Percentiles rank a stretch among this genome's conserved stretches.
Evolutionary conservation across 2,329 filamentous ascomycete species (phyloP).

Genomic region (Thelonectria rubi): DNA sequence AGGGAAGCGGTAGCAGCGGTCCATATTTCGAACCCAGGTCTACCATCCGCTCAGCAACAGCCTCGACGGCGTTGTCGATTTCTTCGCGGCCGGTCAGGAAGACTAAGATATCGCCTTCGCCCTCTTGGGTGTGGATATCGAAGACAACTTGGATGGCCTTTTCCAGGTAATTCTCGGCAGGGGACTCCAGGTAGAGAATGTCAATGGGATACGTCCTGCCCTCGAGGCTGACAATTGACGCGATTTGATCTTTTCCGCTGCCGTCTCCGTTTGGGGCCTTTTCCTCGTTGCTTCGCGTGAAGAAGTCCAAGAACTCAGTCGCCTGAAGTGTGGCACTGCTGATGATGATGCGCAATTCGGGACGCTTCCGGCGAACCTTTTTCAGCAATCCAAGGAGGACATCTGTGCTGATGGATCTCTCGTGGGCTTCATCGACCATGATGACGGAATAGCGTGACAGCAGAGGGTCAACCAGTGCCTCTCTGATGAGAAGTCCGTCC

Average conservation of each 20-base stretch:
- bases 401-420: slow-evolving; percentile 91
- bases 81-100: slow-evolving; percentile 95
- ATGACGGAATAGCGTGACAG: slow-evolving; percentile 92
- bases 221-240: slow-evolving; percentile 80
- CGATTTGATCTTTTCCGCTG: slow-evolving; percentile 44
- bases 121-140: slow-evolving; percentile 84
- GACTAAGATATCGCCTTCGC: slow-evolving; percentile 85
- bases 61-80: slow-evolving; percentile 84
- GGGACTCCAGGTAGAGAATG: slow-evolving; percentile 78
- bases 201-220: slow-evolving; percentile 91
- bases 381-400: slow-evolving; percentile 89
- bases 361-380: slow-evolving; percentile 83
- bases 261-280: slow-evolving; percentile 38
- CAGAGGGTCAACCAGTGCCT: slow-evolving; percentile 91
- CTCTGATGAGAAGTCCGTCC: slow-evolving; percentile 88
- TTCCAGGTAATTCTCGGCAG: slow-evolving; percentile 88
- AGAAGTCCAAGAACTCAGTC: slow-evolving; percentile 84
- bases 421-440: slow-evolving; percentile 98
- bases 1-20: slow-evolving; percentile 64
- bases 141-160: slow-evolving; percentile 84
- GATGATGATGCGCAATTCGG: slow-evolving; percentile 86
- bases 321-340: slow-evolving; percentile 95
- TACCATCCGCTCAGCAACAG: slow-evolving; percentile 76
- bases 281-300: slow-evolving; percentile 58
- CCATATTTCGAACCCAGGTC: slow-evolving; percentile 57